These are phyloP conservation scores for Abrus precatorius DNA, from an alignment of 306 rosid genomes.

Conservation along the genomic window DNA sequence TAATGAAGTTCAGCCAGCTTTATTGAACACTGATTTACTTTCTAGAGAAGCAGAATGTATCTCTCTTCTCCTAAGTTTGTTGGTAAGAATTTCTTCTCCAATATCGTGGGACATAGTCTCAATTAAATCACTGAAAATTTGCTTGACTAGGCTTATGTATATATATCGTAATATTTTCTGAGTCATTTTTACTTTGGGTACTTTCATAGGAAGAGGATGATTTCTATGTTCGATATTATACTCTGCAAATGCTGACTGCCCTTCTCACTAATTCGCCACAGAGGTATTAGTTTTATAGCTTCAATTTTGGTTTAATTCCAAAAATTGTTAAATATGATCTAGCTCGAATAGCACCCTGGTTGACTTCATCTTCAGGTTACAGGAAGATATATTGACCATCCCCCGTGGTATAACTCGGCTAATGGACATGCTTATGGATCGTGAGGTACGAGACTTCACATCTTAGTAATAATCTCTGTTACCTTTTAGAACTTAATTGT, in stretches of 20 bases:
- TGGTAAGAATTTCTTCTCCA: slow-evolving; percentile 66
- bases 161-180: slow-evolving; percentile 13
- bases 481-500: slow-evolving; percentile 15
- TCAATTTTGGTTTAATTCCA: slow-evolving; percentile 39
- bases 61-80: slow-evolving; percentile 86
- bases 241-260: slow-evolving; percentile 91
- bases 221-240: slow-evolving; percentile 92
- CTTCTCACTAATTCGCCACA: slow-evolving; percentile 87
- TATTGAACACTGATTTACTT: slow-evolving; percentile 90
- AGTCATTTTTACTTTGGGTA: slow-evolving; percentile 32
- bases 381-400: slow-evolving; percentile 92
- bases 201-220: slow-evolving; percentile 89
- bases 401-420: slow-evolving; percentile 93
- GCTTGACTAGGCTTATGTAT: slow-evolving; percentile 41
- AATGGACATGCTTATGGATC: slow-evolving; percentile 99
- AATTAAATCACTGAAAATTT: slow-evolving; percentile 14
- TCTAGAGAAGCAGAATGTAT: slow-evolving; percentile 89
- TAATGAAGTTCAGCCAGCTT: slow-evolving; percentile 85
- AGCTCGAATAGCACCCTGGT: slow-evolving; percentile 43
- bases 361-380: slow-evolving; percentile 78
- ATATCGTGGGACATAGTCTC: slow-evolving; percentile 29
- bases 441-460: slow-evolving; percentile 73
- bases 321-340: slow-evolving; percentile 30
- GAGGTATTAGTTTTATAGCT: slow-evolving; percentile 64
- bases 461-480: slow-evolving; percentile 32